Conservation (phyloP, 1,139 yeast genomes). For the Pneumocystis canis region DNA sequence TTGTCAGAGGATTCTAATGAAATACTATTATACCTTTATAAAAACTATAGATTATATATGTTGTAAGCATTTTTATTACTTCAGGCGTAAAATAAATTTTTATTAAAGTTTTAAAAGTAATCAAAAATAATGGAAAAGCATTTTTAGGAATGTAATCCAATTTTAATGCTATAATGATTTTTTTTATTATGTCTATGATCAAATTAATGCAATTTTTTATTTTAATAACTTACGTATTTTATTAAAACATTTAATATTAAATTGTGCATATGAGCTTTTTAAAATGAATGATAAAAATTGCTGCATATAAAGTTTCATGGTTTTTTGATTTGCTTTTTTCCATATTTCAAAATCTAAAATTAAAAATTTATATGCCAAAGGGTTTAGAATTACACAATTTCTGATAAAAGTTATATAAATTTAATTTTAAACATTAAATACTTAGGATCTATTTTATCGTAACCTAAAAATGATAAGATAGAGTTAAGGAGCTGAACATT, state of each 20-base stretch:
- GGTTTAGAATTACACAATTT: constrained; percentile 33
- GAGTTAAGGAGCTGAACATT: constrained; percentile 27
- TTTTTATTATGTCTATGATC: constrained; percentile 30
- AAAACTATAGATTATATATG: constrained; percentile 23
- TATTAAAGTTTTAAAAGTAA: constrained; percentile 28
- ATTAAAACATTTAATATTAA: constrained; percentile 38
- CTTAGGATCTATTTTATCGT: constrained; percentile 27
- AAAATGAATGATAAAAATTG: constrained; percentile 38
- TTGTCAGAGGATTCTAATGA: background rate
- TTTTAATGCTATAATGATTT: constrained; percentile 40
- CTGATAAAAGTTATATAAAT: constrained; percentile 11
- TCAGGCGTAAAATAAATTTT: constrained; percentile 30
- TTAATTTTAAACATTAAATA: constrained; percentile 1
- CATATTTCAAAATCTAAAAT: constrained; percentile 39
- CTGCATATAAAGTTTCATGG: constrained; percentile 37
- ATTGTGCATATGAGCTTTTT: constrained; percentile 34
- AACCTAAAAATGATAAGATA: constrained; percentile 34
- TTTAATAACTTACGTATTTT: constrained; percentile 27
- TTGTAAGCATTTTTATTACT: constrained; percentile 28
- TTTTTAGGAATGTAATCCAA: constrained; percentile 28
- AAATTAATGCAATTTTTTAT: background rate
- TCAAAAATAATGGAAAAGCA: constrained; percentile 25
- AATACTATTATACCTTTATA: constrained; percentile 1
- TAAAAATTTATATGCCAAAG: constrained; percentile 32
- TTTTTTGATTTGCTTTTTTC: constrained; percentile 30